Percentiles rank a stretch among this genome's conserved stretches.
These are phyloP conservation scores for Gracilaria domingensis DNA, from an alignment of 23 red algal genomes.

Conservation along the genomic window DNA sequence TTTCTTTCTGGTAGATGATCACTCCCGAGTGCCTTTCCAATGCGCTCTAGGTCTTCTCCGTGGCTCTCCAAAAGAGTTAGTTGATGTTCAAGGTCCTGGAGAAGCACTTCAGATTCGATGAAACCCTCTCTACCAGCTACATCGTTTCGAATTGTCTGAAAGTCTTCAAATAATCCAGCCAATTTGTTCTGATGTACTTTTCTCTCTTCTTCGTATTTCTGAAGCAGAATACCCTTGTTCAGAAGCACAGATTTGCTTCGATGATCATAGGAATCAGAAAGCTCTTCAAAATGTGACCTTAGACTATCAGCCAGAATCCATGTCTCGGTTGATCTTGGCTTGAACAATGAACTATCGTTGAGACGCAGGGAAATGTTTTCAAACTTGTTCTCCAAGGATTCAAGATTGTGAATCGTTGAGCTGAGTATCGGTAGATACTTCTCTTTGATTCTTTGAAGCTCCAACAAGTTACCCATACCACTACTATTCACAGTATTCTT, in stretches of 20 bases:
- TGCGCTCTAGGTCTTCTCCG: slow-evolving; percentile 30
- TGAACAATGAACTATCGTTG: slow-evolving; percentile 49
- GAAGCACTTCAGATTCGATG: slow-evolving; percentile 16
- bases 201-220: slow-evolving; percentile 47
- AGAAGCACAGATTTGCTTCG: slow-evolving; percentile 34
- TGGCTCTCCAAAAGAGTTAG: slow-evolving; percentile 7
- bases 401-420: not conserved
- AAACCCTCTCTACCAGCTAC: slow-evolving; percentile 26
- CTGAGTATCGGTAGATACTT: slow-evolving; percentile 13
- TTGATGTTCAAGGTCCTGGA: slow-evolving; percentile 49
- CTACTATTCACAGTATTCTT: not conserved
- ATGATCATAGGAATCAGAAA: slow-evolving; percentile 24
- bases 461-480: slow-evolving; percentile 28
- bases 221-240: slow-evolving; percentile 26
- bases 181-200: slow-evolving; percentile 26
- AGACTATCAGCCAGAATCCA: slow-evolving; percentile 55
- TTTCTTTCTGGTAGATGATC: slow-evolving; percentile 37
- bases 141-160: slow-evolving; percentile 47
- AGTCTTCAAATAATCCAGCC: slow-evolving; percentile 32
- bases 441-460: slow-evolving; percentile 61
- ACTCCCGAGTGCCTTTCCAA: slow-evolving; percentile 42
- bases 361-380: slow-evolving; percentile 20
- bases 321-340: slow-evolving; percentile 25
- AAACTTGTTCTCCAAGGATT: slow-evolving; percentile 31
- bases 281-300: slow-evolving; percentile 19